phyloP scores from a whole-genome alignment of 2,329 filamentous ascomycete species.

The Neobulgaria alba region DNA sequence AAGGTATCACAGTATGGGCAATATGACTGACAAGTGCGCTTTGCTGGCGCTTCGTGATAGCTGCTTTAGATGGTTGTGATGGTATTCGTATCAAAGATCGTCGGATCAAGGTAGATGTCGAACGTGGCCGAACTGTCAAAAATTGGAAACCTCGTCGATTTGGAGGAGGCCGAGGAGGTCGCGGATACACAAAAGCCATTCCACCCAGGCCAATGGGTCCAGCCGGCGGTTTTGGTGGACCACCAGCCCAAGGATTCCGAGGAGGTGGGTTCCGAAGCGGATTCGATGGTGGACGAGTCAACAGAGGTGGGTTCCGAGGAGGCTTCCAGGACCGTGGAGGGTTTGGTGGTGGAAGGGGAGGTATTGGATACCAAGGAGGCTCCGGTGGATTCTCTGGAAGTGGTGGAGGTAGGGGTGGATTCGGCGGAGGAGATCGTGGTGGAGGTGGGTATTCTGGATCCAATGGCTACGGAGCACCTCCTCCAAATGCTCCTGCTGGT shows the following conservation, averaged over 20 bases:
- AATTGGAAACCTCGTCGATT: slow-evolving; percentile 89
- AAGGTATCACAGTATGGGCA: slow-evolving; percentile 46
- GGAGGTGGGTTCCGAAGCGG: slow-evolving; percentile 36
- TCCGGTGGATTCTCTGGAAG: slow-evolving; percentile 24
- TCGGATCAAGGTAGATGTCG: slow-evolving; percentile 88
- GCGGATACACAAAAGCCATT: slow-evolving; percentile 81
- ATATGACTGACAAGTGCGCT: slow-evolving; percentile 61
- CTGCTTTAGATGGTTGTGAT: slow-evolving; percentile 80
- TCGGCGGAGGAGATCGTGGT: slow-evolving; percentile 17
- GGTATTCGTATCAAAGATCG: slow-evolving; percentile 88
- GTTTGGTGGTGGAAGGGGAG: slow-evolving; percentile 26
- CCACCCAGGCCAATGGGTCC: slow-evolving; percentile 62
- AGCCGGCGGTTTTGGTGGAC: slow-evolving; percentile 46
- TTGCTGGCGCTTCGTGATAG: slow-evolving; percentile 56
- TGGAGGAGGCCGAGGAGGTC: slow-evolving; percentile 84
- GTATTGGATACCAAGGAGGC: slow-evolving; percentile 27
- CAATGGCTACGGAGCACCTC: slow-evolving; percentile 45
- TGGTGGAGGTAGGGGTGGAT: slow-evolving; percentile 23
- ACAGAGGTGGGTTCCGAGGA: slow-evolving; percentile 41
- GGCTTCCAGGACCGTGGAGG: slow-evolving; percentile 28
- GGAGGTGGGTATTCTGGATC: slow-evolving; percentile 23
- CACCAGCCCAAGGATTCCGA: slow-evolving; percentile 38
- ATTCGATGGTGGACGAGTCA: slow-evolving; percentile 34
- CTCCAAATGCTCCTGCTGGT: slow-evolving; percentile 52
- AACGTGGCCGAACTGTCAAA: slow-evolving; percentile 87